Base-by-base conservation (phyloP, 495 filamentous ascomycete genomes). In the Xylona heveae region DNA sequence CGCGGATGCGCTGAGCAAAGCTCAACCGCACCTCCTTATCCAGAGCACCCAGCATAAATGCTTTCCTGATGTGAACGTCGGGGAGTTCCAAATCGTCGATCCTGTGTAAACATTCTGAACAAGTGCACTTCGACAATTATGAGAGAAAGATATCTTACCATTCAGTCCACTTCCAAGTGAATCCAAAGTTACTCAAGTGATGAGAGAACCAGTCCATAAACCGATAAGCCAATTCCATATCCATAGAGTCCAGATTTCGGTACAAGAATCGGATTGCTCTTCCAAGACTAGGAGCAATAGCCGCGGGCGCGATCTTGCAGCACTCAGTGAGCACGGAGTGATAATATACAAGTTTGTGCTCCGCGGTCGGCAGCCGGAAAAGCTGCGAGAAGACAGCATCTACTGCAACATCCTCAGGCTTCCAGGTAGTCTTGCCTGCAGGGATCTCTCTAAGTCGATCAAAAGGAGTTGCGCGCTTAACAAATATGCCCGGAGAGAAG, bases 131-230 rank as follows among this genome's bases (percentile, higher is more conserved):
- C 10, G 3, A 3, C 14, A 16, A 19, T 3, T 10, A 7, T 12
- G 2, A 7, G 31, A 8, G 6, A 33, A 12, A 7, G 28, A 30
- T 20, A 18, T 50, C 62, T 50, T 47, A 72, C 88, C 88, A 99
- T 55, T 99, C 88, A 13, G 75, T 75, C 88, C 88, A 99, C 55
- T 95, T 95, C 88, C 88, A 99, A 3, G 90, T 88, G 44, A 95
- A 99, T 24, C 91, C 88, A 44, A 95, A 99, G 54, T 99, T 99
- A 51, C 82, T 92, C 42, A 99, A 49, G 57, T 99, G 88, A 46
- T 99, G 90, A 9, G 84, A 65, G 44, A 99, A 99, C 88, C 88
- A 99, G 49, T 95, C 88, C 46, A 90, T 59, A 54, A 94, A 95
- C 10, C 88, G 71, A 49, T 78, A 73, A 36, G 55, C 64, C 23